These are phyloP conservation scores for Teratosphaeria nubilosa DNA, from an alignment of 2,329 filamentous ascomycete genomes.

Conservation along the genomic window DNA sequence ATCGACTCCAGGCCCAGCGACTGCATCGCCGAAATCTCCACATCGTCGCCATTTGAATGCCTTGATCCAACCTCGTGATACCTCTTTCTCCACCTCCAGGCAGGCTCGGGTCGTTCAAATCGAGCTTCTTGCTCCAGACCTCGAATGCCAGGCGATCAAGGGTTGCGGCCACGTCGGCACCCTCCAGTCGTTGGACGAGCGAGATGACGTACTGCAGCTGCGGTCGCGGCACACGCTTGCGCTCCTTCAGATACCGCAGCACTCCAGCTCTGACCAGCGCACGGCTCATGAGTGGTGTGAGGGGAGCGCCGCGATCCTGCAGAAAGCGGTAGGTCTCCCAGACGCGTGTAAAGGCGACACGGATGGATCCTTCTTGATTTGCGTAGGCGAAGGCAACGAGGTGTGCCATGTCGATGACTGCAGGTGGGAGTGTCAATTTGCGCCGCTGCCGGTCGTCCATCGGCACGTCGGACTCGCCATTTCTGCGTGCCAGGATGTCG, in stretches of 20 bases:
- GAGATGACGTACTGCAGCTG: conserved; percentile 35
- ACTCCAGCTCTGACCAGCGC: conserved; percentile 43
- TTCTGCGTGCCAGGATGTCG: conserved; percentile 12
- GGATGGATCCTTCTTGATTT: conserved; percentile 25
- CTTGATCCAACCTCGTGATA: not conserved
- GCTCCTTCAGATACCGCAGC: conserved; percentile 31
- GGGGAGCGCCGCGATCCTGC: conserved; percentile 30
- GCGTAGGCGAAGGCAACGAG: conserved; percentile 36
- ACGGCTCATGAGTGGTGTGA: conserved; percentile 34
- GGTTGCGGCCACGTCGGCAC: conserved; percentile 28
- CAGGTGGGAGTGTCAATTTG: conserved; percentile 20
- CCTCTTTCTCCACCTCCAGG: not conserved
- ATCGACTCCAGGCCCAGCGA: not conserved
- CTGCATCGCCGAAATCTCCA: not conserved
- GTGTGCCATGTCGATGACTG: conserved; percentile 35
- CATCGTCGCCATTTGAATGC: not conserved
- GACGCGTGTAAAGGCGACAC: conserved; percentile 36
- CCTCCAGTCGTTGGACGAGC: conserved; percentile 36
- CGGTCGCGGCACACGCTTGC: conserved; percentile 20
- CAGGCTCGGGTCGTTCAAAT: not conserved
- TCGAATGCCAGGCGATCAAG: conserved; percentile 19
- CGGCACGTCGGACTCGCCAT: conserved; percentile 6
- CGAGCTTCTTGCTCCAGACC: conserved; percentile 5
- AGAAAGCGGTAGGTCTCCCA: conserved; percentile 40
- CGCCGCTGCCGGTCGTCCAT: conserved; percentile 1